Evolutionary conservation across 495 filamentous ascomycete species (phyloP), one percentile per base, ranked within the genome.

Genomic region (Margaritispora aquatica): DNA sequence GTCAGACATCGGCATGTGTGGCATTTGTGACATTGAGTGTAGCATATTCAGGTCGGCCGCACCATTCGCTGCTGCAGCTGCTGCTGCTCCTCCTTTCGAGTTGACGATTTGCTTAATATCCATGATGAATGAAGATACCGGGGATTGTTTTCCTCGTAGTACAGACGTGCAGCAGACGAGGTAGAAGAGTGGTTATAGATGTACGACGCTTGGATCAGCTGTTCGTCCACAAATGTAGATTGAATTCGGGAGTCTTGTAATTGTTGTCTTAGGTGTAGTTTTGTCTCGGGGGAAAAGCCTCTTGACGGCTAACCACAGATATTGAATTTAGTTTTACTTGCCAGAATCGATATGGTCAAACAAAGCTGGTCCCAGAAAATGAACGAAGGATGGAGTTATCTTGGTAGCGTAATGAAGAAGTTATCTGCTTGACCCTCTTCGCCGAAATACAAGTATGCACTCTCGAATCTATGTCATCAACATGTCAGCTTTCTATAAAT

Each of bases 81-180:
- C 69, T 1, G 66, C 67, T 23, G 61, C 70, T 66, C 77, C 75
- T 57, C 76, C 79, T 73, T 86, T 87, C 59, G 79, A 77, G 64
- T 87, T 85, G 61, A 88, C 69, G 63, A 88, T 85, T 65, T 82
- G 84, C 65, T 83, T 84, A 74, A 88, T 85, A 71, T 88, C 83
- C 85, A 88, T 88, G 72, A 74, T 54, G 26, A 47, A 51, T 24
- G 44, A 44, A 20, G n/a, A 31, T n/a, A n/a, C n/a, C n/a, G 26
- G 53, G 24, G 50, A 10, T 13, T 51, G 23, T 31, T 24, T 5
- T 22, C 19, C 22, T 46, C 50, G 36, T 58, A 48, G n/a, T n/a
- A n/a, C n/a, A n/a, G n/a, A 26, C 20, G 26, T 44, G 7, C 4
- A 34, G 31, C 47, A 34, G 47, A 26, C 21, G 13, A 26, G 10